These are phyloP conservation scores for Metschnikowia bowlesiae DNA, from an alignment of 805 yeast species.

Conservation along the genomic window DNA sequence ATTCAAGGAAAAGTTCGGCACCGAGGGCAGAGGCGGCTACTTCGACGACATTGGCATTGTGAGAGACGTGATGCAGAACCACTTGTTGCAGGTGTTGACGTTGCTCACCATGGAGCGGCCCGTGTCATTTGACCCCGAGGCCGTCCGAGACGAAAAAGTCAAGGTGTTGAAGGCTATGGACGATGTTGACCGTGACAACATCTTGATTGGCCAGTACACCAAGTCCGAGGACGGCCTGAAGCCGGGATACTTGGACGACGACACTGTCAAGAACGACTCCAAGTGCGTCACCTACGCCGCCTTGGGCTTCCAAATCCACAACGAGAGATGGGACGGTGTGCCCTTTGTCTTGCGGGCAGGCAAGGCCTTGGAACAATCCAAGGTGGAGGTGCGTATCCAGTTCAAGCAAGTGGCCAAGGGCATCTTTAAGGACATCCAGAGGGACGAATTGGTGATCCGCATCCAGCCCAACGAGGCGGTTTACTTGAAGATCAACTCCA, in stretches of 20 bases:
- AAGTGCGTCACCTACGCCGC: slow-evolving; percentile 94
- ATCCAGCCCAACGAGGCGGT: slow-evolving; percentile 94
- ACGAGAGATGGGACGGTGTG: slow-evolving; percentile 98
- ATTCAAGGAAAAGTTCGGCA: slow-evolving; percentile 97
- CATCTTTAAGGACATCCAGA: slow-evolving; percentile 71
- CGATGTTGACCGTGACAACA: slow-evolving; percentile 58
- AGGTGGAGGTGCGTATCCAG: slow-evolving; percentile 93
- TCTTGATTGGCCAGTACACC: slow-evolving; percentile 83
- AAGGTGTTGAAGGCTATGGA: slow-evolving; percentile 80
- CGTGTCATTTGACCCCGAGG: slow-evolving; percentile 83
- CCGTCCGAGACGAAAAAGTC: slow-evolving; percentile 94
- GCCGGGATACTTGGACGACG: slow-evolving; percentile 91
- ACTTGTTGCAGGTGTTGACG: slow-evolving; percentile 87
- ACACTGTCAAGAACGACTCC: slow-evolving; percentile 75
- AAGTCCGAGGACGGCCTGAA: slow-evolving; percentile 81
- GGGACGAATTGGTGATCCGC: slow-evolving; percentile 91
- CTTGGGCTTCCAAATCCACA: slow-evolving; percentile 66
- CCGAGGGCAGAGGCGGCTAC: slow-evolving; percentile 98
- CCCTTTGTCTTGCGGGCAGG: slow-evolving; percentile 96
- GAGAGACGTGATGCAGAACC: slow-evolving; percentile 98
- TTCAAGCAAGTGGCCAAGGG: slow-evolving; percentile 83
- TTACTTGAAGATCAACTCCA: slow-evolving; percentile 87
- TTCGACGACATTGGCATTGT: slow-evolving; percentile 93
- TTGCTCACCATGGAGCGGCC: slow-evolving; percentile 95
- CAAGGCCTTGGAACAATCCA: slow-evolving; percentile 90